Conservation (phyloP, 2,329 filamentous ascomycete species). For the Ophiosphaerella korrae region DNA sequence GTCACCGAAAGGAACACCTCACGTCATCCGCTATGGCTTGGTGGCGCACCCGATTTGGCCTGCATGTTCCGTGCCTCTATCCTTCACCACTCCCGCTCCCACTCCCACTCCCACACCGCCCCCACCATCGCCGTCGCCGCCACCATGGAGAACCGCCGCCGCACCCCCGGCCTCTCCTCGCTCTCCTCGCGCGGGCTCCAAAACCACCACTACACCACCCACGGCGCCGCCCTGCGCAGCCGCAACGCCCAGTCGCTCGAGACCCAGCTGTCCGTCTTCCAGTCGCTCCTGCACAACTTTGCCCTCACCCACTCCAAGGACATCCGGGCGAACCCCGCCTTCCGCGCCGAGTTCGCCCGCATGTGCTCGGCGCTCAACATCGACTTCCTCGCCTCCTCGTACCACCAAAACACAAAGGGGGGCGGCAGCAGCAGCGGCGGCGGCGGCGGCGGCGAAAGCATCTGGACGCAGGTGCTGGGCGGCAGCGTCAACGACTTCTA, state of each 20-base stretch:
- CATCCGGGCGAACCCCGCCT: slow-evolving; percentile 92
- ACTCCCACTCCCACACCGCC: background rate
- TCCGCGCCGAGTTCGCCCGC: slow-evolving; percentile 94
- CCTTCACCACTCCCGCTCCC: background rate
- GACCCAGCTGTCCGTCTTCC: slow-evolving; percentile 94
- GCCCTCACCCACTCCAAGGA: slow-evolving; percentile 92
- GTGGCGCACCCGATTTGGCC: background rate
- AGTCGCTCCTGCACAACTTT: slow-evolving; percentile 92
- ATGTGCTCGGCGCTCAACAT: slow-evolving; percentile 98
- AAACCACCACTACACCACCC: slow-evolving; percentile 85
- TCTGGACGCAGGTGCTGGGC: slow-evolving; percentile 93
- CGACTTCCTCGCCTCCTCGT: slow-evolving; percentile 75
- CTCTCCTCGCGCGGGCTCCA: slow-evolving; percentile 65
- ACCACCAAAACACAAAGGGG: slow-evolving; percentile 56
- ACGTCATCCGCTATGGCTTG: slow-evolving; percentile 13
- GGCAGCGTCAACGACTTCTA: slow-evolving; percentile 97
- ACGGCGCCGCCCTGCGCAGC: slow-evolving; percentile 84
- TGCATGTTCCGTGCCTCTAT: background rate
- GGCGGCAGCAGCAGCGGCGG: slow-evolving; percentile 18
- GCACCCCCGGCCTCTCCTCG: slow-evolving; percentile 87
- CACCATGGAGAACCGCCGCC: slow-evolving; percentile 60
- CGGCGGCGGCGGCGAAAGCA: slow-evolving; percentile 64
- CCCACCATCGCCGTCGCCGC: background rate
- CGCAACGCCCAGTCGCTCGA: slow-evolving; percentile 84
- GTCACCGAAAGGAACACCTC: slow-evolving; percentile 17